These are phyloP conservation scores for Sequoia sempervirens DNA, from an alignment of 75 land plant species.

Conservation along the genomic window DNA sequence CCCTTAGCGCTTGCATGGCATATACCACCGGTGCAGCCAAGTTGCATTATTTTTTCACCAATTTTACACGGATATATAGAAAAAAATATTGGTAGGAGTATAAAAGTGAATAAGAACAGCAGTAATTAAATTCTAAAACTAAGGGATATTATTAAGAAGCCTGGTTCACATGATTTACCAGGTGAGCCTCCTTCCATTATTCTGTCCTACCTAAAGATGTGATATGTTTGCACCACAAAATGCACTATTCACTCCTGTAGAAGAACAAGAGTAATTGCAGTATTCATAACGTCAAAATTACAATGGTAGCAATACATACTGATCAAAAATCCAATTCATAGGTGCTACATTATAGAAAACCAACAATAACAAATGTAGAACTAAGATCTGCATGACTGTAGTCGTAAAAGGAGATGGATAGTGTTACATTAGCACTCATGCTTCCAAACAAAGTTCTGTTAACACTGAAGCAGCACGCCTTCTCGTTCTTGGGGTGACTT, in stretches of 20 bases:
- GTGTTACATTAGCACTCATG: slow-evolving; percentile 3
- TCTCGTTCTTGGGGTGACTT: slow-evolving; percentile 68
- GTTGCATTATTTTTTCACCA: not conserved
- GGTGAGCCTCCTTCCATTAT: not conserved
- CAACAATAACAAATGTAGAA: not conserved
- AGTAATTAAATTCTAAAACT: not conserved
- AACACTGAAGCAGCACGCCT: slow-evolving; percentile 65
- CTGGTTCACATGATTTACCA: not conserved
- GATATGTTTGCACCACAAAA: not conserved
- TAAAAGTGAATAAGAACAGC: not conserved
- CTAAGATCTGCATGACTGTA: not conserved
- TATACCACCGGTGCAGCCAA: not conserved
- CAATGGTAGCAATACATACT: not conserved
- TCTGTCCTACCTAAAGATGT: not conserved
- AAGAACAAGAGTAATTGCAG: not conserved
- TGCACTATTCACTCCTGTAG: not conserved
- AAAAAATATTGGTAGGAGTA: not conserved
- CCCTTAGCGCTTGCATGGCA: not conserved
- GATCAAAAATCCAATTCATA: not conserved
- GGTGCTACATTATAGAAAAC: not conserved
- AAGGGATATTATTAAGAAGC: not conserved
- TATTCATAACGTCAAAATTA: not conserved
- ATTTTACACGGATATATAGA: too few species aligned
- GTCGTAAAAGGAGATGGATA: not conserved
- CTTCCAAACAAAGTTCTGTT: slow-evolving; percentile 56